phyloP scores from a whole-genome alignment of 306 rosid species.

The Echinosophora koreensis region DNA sequence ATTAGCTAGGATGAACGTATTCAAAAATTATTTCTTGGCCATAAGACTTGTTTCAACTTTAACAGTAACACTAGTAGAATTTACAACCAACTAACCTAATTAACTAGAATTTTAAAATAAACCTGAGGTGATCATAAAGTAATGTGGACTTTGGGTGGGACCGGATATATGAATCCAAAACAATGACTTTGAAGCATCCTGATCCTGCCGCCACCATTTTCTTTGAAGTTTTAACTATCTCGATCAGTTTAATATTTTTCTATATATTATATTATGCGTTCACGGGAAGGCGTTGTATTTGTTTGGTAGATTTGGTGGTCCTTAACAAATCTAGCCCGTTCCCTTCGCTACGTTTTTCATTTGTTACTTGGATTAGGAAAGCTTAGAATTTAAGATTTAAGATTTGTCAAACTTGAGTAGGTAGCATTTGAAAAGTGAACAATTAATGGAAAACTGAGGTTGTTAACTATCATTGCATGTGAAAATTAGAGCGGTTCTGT shows the following conservation, averaged over 20 bases:
- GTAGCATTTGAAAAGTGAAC: constrained; percentile 10
- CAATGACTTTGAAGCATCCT: neutral
- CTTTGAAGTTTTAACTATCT: neutral
- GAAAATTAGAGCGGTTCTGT: too few species aligned
- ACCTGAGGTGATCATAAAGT: neutral
- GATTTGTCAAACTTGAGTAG: constrained; percentile 17
- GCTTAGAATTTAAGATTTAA: neutral
- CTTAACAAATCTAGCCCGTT: neutral
- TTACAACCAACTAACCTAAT: neutral
- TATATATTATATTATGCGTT: neutral
- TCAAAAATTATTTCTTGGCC: too few species aligned
- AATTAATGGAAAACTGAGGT: neutral
- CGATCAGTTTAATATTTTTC: neutral
- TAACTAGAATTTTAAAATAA: neutral
- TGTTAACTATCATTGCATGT: neutral
- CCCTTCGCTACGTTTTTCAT: neutral
- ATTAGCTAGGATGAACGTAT: too few species aligned
- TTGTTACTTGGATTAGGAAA: neutral
- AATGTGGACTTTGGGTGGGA: neutral
- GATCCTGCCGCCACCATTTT: neutral
- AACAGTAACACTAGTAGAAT: neutral
- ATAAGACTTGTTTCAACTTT: neutral
- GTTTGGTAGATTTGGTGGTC: constrained; percentile 4
- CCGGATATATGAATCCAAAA: neutral
- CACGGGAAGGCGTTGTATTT: neutral